A percentile compares a stretch with the other conserved stretches of the same genome.
Evolutionary conservation across 176 grass and related monocot species (phyloP).

Genomic region (Triticum monococcum): DNA sequence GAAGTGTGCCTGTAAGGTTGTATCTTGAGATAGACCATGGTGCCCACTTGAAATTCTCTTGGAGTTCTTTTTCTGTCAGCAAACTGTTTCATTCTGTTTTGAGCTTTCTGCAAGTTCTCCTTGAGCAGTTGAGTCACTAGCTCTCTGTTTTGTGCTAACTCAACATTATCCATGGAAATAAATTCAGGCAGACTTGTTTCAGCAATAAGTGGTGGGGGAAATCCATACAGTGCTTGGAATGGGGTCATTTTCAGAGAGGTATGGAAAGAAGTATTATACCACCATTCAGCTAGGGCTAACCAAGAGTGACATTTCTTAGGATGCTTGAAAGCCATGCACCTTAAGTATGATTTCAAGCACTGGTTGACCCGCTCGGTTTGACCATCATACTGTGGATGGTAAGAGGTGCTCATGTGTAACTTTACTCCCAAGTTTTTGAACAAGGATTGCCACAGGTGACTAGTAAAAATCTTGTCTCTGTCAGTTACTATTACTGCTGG

Average conservation of each 20-base stretch:
- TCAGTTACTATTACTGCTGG: neutral
- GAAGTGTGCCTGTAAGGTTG: neutral
- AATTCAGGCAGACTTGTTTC: neutral
- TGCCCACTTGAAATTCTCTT: too few species aligned
- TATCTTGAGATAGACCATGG: neutral
- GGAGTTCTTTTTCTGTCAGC: neutral
- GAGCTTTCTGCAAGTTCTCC: neutral
- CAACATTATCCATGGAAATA: neutral
- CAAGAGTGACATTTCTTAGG: neutral
- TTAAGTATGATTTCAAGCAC: neutral
- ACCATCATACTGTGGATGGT: neutral
- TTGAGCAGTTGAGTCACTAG: neutral
- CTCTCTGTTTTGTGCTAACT: neutral
- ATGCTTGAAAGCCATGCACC: neutral
- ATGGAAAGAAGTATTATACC: neutral
- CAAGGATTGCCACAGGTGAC: neutral
- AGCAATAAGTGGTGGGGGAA: neutral
- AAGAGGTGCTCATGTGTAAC: neutral
- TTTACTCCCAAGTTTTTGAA: neutral
- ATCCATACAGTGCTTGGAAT: neutral
- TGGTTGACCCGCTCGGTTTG: neutral
- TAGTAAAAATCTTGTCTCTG: neutral
- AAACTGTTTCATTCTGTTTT: neutral
- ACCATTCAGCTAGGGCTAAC: neutral
- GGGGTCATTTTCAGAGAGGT: neutral